Base-by-base conservation (phyloP, 306 rosid species). In the Hylodesmum podocarpum region DNA sequence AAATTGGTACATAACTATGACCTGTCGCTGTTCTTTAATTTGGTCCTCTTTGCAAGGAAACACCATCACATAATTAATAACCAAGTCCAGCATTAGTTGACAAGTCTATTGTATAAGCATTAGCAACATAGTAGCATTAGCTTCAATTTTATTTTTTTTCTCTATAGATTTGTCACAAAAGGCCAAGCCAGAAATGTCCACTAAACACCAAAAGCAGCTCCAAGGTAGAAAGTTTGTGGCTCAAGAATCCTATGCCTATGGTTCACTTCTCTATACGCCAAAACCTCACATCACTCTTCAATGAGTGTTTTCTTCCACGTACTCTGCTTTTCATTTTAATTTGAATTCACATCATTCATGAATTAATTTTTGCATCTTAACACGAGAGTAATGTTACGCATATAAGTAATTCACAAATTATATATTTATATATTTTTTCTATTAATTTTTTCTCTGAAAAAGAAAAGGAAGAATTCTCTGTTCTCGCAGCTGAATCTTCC, bases 191-290 rank as follows among this genome's bases (percentile, higher is more conserved):
- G 36, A 57, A 18, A 39, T 66, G 51, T 43, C 69, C 73, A 41
- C 80, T 73, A 78, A 73, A 73, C 55, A 69, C 82, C 84, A 79
- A 84, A 75, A 63, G 31, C 24, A 59, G 53, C 49, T 41, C 5
- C 8, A 57, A 53, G 62, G 36, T 57, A 75, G 39, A 16, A 43
- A 77, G 66, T 77, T 86, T 77, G 89, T 71, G 91, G 87, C 85
- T 88, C 86, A 77, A 84, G 87, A 90, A 84, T 72, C 86, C 87
- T 70, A 86, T 37, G 75, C 66, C 80, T 43, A 29, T 16, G 29
- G 27, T 28, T 59, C 62, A 37, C 49, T 72, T 53, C 73, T 73
- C 66, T 34, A 79, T 14, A 74, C 41, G 49, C 76, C 80, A 44
- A 73, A 70, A 61, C 78, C 47, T 47, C 62, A 47, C 71, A 37